Percentiles rank a stretch among this genome's conserved stretches.
Conservation (phyloP, 2,329 filamentous ascomycete genomes). For the Fusarium decemcellulare region DNA sequence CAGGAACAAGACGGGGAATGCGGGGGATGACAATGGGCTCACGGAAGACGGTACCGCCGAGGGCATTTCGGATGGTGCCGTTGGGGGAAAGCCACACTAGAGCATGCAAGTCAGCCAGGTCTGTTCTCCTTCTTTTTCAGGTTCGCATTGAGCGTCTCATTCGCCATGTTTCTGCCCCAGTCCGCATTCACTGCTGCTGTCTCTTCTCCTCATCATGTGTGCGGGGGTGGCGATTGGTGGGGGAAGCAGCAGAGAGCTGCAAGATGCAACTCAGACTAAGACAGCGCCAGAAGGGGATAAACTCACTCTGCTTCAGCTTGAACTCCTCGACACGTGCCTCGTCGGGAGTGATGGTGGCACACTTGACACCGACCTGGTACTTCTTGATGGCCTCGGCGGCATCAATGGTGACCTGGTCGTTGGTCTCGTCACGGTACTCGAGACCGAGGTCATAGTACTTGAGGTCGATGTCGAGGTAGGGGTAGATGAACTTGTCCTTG, state of each 20-base stretch:
- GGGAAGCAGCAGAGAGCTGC: conserved; percentile 22
- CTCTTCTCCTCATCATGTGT: conserved; percentile 39
- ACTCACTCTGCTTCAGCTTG: conserved; percentile 95
- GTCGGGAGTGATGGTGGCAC: conserved; percentile 98
- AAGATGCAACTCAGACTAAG: conserved; percentile 31
- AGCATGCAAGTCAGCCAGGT: conserved; percentile 37
- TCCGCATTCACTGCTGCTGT: conserved; percentile 10
- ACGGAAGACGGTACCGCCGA: conserved; percentile 97
- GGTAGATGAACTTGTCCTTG: conserved; percentile 98
- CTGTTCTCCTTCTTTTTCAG: conserved; percentile 14
- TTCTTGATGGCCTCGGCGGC: conserved; percentile 98
- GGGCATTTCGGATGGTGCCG: conserved; percentile 83
- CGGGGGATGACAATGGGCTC: conserved; percentile 97
- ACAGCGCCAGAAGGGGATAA: conserved; percentile 26
- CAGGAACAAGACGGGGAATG: conserved; percentile 92
- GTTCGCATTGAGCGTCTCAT: conserved; percentile 24
- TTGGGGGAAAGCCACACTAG: conserved; percentile 98
- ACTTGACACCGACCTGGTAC: conserved; percentile 99
- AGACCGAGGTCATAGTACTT: conserved; percentile 98
- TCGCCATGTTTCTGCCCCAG: conserved; percentile 21
- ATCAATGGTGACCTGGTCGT: conserved; percentile 95
- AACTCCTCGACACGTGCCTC: conserved; percentile 98
- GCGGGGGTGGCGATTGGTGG: conserved; percentile 43
- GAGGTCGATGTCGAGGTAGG: conserved; percentile 96
- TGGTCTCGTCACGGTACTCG: conserved; percentile 94